Evolutionary conservation across 805 yeast genomes (phyloP), one percentile per base, ranked within the genome.

Genomic region (Nakazawaea wyomingensis): DNA sequence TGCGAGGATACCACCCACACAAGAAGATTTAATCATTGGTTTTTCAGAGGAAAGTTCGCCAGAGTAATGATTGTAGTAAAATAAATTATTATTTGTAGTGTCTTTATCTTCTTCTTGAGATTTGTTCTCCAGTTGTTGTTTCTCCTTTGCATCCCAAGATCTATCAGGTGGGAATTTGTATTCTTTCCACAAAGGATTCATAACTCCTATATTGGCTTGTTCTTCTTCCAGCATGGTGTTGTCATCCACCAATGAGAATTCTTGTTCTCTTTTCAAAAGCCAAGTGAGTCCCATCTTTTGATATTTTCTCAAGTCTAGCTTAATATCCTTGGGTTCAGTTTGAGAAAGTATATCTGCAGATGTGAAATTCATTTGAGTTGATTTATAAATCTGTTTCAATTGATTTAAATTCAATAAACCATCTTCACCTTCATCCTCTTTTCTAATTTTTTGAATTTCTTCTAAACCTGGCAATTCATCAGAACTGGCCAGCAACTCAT

Each of bases 131-230:
- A 39, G 36, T 16, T 24, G 14, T 17, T 19, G n/a, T 16, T 27
- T 38, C 19, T 6, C 50, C 27, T 27, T 34, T 11, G 29, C 18
- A n/a, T 37, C 52, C 61, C 69, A 65, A 1, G 72, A 65, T 38
- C 63, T 60, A 44, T 72, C 72, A 17, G 54, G 64, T 0, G 96
- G 96, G 93, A 95, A 90, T 47, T 61, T 64, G 53, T 77, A 83
- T 41, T 78, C 78, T 43, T 77, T 80, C 97, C 97, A 90, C 21
- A 90, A 61, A 0, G 98, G 98, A 54, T 89, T 85, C 65, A 84
- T 72, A 30, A 77, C 64, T 3, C 78, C 82, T 5, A 71, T 74
- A 24, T 70, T 70, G n/a, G 55, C 50, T 21, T 54, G 64, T 53
- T 40, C 69, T 50, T 46, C 65, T 39, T 50, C 62, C 4, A 47